A percentile compares a stretch with the other conserved stretches of the same genome.
These are phyloP conservation scores for Arthrinium phaeospermum DNA, from an alignment of 2,329 filamentous ascomycete genomes.

Conservation along the genomic window DNA sequence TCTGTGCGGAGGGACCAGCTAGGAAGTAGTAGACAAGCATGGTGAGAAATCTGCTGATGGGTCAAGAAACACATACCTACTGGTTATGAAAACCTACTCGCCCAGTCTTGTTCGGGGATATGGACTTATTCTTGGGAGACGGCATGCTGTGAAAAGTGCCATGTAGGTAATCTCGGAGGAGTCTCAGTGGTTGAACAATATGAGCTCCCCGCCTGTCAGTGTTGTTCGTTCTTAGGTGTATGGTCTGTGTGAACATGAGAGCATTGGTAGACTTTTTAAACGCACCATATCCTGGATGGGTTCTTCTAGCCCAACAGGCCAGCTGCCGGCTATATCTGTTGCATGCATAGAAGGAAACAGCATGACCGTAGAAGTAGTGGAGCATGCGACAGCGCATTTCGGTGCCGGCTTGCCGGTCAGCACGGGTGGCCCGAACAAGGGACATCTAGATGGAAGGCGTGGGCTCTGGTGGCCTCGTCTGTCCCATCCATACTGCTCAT, in stretches of 20 bases:
- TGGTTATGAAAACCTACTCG: background rate
- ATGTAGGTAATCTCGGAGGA: background rate
- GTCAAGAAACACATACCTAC: background rate
- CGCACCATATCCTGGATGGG: background rate
- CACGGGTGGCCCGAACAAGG: background rate
- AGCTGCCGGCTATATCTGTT: background rate
- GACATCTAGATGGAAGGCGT: background rate
- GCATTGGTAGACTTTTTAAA: background rate
- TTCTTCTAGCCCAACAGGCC: background rate
- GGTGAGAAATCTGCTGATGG: background rate
- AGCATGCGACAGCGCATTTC: background rate
- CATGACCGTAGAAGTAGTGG: conserved; percentile 9
- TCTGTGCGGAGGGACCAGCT: background rate
- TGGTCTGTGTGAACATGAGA: background rate
- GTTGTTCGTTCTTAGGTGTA: background rate
- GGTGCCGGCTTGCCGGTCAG: background rate
- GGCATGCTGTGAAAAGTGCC: background rate
- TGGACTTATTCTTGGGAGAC: background rate
- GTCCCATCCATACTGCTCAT: background rate
- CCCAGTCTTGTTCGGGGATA: background rate
- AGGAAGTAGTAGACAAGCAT: background rate
- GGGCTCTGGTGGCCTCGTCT: background rate
- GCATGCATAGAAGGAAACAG: conserved; percentile 15
- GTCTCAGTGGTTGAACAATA: background rate
- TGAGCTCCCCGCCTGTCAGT: background rate